These are phyloP conservation scores for Calonectria henricotiae DNA, from an alignment of 2,329 filamentous ascomycete genomes.

Conservation along the genomic window DNA sequence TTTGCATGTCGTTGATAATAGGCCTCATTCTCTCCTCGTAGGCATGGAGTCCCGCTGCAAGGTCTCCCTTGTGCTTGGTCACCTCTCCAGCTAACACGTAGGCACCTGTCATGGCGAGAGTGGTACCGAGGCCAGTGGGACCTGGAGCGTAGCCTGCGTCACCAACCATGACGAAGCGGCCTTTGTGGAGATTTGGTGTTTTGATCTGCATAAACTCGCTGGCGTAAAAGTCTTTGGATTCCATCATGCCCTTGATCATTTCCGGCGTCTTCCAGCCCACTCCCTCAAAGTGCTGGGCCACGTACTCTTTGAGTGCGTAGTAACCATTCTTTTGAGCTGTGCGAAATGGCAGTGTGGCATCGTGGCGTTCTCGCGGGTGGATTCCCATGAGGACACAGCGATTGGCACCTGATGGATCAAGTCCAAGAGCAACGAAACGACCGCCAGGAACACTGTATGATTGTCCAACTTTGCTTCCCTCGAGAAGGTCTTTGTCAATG, in stretches of 20 bases:
- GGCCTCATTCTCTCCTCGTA: conserved; percentile 64
- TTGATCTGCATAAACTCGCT: conserved; percentile 64
- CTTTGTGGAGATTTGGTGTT: conserved; percentile 57
- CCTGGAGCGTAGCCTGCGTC: conserved; percentile 67
- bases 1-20: conserved; percentile 58
- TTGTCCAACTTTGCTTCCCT: conserved; percentile 58
- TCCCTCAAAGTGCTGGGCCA: conserved; percentile 60
- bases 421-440: conserved; percentile 57
- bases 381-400: conserved; percentile 58
- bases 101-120: conserved; percentile 63
- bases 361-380: conserved; percentile 51
- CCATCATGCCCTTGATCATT: conserved; percentile 57
- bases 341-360: conserved; percentile 57
- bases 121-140: conserved; percentile 66
- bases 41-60: conserved; percentile 54
- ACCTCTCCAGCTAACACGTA: conserved; percentile 70
- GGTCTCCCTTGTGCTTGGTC: conserved; percentile 45
- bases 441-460: conserved; percentile 59
- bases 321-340: conserved; percentile 56
- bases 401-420: conserved; percentile 55
- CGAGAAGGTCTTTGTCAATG: conserved; percentile 58
- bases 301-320: conserved; percentile 55
- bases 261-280: conserved; percentile 64
- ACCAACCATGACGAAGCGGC: conserved; percentile 66
- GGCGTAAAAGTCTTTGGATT: conserved; percentile 64